These are phyloP conservation scores for Ustilago sp. DNA, from an alignment of 1,284 basidiomycete species.

Conservation along the genomic window DNA sequence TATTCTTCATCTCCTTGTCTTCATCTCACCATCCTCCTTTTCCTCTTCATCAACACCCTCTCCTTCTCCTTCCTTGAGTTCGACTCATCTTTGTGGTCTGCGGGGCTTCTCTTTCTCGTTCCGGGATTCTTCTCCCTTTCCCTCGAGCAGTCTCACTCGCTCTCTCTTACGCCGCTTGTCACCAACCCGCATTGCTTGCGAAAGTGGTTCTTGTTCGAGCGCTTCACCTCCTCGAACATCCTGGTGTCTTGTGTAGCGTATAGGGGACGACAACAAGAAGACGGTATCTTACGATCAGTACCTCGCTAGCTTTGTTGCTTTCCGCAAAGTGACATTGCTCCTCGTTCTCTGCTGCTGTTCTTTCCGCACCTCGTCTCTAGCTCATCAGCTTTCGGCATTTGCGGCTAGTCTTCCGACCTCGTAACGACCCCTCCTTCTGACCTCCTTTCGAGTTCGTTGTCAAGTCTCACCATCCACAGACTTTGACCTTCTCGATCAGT, in stretches of 20 bases:
- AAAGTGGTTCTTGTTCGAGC: constrained; percentile 19
- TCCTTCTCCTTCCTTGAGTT: constrained; percentile 16
- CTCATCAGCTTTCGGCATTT: background rate
- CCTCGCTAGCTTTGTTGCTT: constrained; percentile 11
- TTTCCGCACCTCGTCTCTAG: constrained; percentile 13
- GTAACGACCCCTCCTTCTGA: constrained; percentile 12
- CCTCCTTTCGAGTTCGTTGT: constrained; percentile 1
- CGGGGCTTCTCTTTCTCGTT: constrained; percentile 26
- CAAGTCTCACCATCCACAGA: background rate
- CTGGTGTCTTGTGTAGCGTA: constrained; percentile 3
- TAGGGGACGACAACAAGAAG: constrained; percentile 14
- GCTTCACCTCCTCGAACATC: constrained; percentile 6
- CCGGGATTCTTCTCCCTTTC: constrained; percentile 33
- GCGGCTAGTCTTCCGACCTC: background rate
- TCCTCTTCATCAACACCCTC: constrained; percentile 41
- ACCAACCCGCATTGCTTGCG: constrained; percentile 1
- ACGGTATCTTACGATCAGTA: constrained; percentile 18
- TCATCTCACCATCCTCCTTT: constrained; percentile 11
- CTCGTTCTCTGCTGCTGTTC: constrained; percentile 12
- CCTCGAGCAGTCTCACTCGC: constrained; percentile 41
- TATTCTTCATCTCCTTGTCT: background rate
- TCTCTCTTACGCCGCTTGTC: constrained; percentile 18
- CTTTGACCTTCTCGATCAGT: background rate
- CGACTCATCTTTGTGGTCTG: constrained; percentile 29
- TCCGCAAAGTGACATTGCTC: constrained; percentile 3